Evolutionary conservation across 176 grass and related monocot species (phyloP), one percentile per base, ranked within the genome.

Genomic region (Alloteropsis semialata): DNA sequence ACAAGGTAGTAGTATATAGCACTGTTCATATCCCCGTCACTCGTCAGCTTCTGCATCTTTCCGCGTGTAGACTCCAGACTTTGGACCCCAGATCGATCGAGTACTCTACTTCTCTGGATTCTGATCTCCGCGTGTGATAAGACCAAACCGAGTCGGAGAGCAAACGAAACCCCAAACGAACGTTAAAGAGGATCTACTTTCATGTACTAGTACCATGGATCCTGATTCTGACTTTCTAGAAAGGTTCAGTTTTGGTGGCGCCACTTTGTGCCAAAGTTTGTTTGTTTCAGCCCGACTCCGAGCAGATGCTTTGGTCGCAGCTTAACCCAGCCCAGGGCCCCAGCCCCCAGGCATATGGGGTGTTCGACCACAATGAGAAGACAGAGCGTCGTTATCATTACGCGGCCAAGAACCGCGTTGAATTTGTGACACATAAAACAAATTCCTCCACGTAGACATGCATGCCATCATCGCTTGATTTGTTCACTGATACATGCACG

Each of bases 41-140:
- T 44, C 46, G 72, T 76, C 71, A 25, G 82, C 16, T 62, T 44
- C 72, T 84, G 82, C 22, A 38, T 44, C 82, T 75, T 72, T 28
- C 27, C 82, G 82, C 82, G 73, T 85, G 74, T 19, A 77, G 83
- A 77, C 63, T 48, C 33, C 4, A 19, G 27, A 36, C 34, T n/a
- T n/a, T n/a, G n/a, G 28, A 37, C 65, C 38, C 18, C n/a, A 1
- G 34, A 36, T 36, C 2, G 34, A 36, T 36, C 29, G 70, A 53
- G 46, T 14, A 22, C 22, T 45, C 41, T 46, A 53, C 29, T 14
- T 34, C 22, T 45, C 41, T 46, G 67, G 46, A 70, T 29, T 3
- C 46, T 28, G 70, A 33, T 32, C 0, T 6, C 3, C 16, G 54
- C 54, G 22, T 57, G 10, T 1, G 12, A 33, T 12, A n/a, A 67